Evolutionary conservation across 2,329 filamentous ascomycete genomes (phyloP), one percentile per base, ranked within the genome.

Genomic region (Fusarium sororula): DNA sequence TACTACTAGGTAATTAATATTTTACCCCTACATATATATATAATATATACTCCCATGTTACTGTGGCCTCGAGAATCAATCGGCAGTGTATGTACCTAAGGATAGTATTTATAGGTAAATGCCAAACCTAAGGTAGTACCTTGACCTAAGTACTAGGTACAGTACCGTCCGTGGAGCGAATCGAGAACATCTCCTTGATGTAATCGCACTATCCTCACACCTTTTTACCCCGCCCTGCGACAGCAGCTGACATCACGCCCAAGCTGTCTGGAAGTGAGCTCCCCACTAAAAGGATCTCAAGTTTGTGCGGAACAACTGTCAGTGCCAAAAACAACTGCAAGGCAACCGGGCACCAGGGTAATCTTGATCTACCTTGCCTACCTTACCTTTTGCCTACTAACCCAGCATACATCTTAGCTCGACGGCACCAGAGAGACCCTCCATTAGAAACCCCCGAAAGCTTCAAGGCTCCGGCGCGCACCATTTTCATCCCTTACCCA

Each of bases 151-250:
- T 35, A 35, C 32, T 15, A 35, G 32, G 32, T 35, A 35, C 28
- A 17, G 48, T 32, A 32, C 22, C 12, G 17, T 47, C 45, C 18
- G 22, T 24, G 30, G 48, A 35, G 9, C 22, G 30, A 51, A 38
- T n/a, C 15, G 24, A 62, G 24, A 57, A 55, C 24, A 24, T 32
- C 42, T 58, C 42, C 51, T 68, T 66, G 68, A 67, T 78, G 65
- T 72, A 69, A 76, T 78, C 13, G 45, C 68, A 56, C 75, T 78
- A 78, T 51, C 54, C 39, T 50, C 76, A 78, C 76, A 57, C 76
- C 76, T 50, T 37, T 53, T 53, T 78, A 72, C 76, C 76, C 76
- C 76, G 73, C 76, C 71, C 70, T 75, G 38, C 48, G 14, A 58
- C 55, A 58, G 55, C 20, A 38, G 47, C 62, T 63, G 66, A 61